A percentile compares a stretch with the other conserved stretches of the same genome.
Conservation (phyloP, 169 alveolate species). For the Cryptosporidium ubiquitum region DNA sequence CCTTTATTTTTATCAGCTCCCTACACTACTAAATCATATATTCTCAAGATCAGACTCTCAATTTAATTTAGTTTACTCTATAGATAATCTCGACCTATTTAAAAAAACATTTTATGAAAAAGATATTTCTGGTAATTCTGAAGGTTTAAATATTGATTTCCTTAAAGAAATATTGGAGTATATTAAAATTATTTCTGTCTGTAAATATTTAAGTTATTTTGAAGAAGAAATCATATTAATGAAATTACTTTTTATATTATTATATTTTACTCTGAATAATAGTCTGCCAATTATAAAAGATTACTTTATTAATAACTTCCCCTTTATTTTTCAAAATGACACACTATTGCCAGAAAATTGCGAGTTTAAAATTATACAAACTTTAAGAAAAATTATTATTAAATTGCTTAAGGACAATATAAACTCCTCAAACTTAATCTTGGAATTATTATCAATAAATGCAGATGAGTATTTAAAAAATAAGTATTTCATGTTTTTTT, state of each 20-base stretch:
- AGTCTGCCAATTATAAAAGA: not conserved
- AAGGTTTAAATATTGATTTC: not conserved
- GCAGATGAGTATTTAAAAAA: not conserved
- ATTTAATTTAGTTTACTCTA: constrained; percentile 4
- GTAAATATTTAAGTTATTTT: not conserved
- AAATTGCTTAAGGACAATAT: not conserved
- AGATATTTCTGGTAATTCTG: not conserved
- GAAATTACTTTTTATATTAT: not conserved
- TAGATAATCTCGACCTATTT: not conserved
- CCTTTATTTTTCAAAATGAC: not conserved
- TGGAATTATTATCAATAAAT: not conserved
- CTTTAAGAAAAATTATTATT: not conserved
- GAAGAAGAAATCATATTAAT: not conserved
- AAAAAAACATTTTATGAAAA: not conserved
- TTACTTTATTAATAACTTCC: not conserved
- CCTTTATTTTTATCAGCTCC: constrained; percentile 11
- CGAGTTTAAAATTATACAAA: not conserved
- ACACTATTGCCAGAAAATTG: not conserved
- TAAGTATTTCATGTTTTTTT: constrained; percentile 15
- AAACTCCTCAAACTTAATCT: not conserved
- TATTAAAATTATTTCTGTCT: not conserved
- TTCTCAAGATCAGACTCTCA: constrained; percentile 16
- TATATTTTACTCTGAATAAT: constrained; percentile 16
- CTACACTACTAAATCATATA: not conserved
- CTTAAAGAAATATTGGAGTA: constrained; percentile 3